Conservation (phyloP, 2,329 filamentous ascomycete species). For the Huntiella bhutanensis region DNA sequence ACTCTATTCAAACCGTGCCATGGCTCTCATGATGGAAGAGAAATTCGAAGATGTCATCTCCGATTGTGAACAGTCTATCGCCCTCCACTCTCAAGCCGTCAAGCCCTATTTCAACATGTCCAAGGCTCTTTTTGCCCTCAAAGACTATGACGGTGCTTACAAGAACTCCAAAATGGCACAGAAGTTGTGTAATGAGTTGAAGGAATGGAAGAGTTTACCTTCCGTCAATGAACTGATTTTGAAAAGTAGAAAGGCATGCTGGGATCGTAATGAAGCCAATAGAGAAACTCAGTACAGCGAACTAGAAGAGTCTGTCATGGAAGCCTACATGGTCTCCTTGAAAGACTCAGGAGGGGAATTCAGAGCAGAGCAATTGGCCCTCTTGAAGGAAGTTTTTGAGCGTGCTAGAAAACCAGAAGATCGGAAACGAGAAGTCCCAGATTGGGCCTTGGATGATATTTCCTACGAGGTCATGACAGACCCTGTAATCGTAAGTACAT, state of each 20-base stretch:
- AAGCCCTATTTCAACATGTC: slow-evolving; percentile 74
- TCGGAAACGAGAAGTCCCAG: slow-evolving; percentile 43
- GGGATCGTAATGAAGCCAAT: slow-evolving; percentile 41
- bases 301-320: slow-evolving; percentile 27
- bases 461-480: slow-evolving; percentile 58
- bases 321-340: slow-evolving; percentile 2
- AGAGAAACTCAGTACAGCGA: slow-evolving; percentile 42
- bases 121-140: slow-evolving; percentile 61
- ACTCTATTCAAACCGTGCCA: slow-evolving; percentile 78
- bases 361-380: not conserved
- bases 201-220: slow-evolving; percentile 43
- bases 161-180: slow-evolving; percentile 65
- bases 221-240: slow-evolving; percentile 58
- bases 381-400: slow-evolving; percentile 32
- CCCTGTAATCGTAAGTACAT: slow-evolving; percentile 35
- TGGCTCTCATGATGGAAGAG: slow-evolving; percentile 57
- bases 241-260: slow-evolving; percentile 66
- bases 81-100: slow-evolving; percentile 45
- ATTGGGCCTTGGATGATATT: slow-evolving; percentile 62
- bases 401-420: slow-evolving; percentile 25
- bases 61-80: slow-evolving; percentile 60
- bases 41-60: slow-evolving; percentile 56
- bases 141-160: slow-evolving; percentile 29
- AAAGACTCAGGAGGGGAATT: too few relatives aligned
- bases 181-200: slow-evolving; percentile 40